These are phyloP conservation scores for Acorus calamus DNA, from an alignment of 106 monocot species.

Conservation along the genomic window DNA sequence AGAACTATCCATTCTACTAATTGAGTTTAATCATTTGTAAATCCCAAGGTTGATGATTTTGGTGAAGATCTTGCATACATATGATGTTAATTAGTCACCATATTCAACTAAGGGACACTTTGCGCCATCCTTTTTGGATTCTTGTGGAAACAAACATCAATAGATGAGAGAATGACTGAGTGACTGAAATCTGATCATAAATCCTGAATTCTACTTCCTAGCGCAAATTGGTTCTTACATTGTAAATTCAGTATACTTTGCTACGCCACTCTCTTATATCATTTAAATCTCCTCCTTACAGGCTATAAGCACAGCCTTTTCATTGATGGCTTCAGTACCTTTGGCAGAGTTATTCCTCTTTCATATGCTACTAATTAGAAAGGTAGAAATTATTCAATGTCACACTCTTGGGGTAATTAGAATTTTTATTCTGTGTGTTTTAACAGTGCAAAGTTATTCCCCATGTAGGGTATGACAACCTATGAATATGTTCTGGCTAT, in stretches of 20 bases:
- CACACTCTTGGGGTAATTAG: not conserved
- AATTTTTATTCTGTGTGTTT: not conserved
- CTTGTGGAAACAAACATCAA: too few species aligned
- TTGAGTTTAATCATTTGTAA: too few species aligned
- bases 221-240: too few species aligned
- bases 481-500: conserved; percentile 66
- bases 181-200: too few species aligned
- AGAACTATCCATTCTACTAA: too few species aligned
- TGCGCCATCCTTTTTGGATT: too few species aligned
- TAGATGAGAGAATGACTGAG: too few species aligned
- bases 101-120: too few species aligned
- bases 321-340: conserved; percentile 45
- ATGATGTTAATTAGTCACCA: too few species aligned
- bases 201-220: too few species aligned
- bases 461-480: conserved; percentile 58
- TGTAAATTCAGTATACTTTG: not conserved
- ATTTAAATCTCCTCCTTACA: conserved; percentile 11
- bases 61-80: too few species aligned
- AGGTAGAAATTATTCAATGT: conserved; percentile 22
- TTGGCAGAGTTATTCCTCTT: conserved; percentile 71
- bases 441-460: not conserved
- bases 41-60: too few species aligned
- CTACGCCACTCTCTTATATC: not conserved
- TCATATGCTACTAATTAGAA: conserved; percentile 58
- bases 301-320: conserved; percentile 42